Evolutionary conservation across 352 stramenopile species (phyloP), one percentile per base, ranked within the genome.

Genomic region (Blastocystis sp.): DNA sequence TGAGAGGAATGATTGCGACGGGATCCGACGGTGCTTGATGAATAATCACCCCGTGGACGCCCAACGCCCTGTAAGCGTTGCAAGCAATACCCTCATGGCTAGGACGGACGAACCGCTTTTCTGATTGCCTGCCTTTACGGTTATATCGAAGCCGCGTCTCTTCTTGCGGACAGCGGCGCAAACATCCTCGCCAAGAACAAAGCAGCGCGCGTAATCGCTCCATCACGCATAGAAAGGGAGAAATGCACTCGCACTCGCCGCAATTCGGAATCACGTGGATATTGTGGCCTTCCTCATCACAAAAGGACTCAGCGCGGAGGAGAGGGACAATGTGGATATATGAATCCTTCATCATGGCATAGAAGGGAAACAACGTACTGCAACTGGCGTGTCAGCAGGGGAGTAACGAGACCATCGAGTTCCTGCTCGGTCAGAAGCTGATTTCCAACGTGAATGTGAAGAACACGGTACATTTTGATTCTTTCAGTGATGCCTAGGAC

Each of bases 1-100:
- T 19, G 71, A 81, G 61, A 34, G 52, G 19, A 81, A 81, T 64
- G 71, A 81, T 65, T 65, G 71, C 43, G 71, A 81, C 17, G 71
- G 71, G 2, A 81, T 81, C 38, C 45, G 59, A 45, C 71, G 71
- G 2, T 81, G 71, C 61, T 34, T 81, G 7, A 24, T 28, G 10
- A 59, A 24, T 9, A 45, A 45, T 1, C 11, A 81, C 17, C 34
- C 71, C 11, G 17, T 81, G 21, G 71, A 81, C 38, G 45, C 19
- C 21, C 17, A 42, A n/a, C 42, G 45, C 19, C 19, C 54, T 24
- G 71, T 81, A 65, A 11, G 11, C 6, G 24, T 14, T 79, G 3
- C 3, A 57, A 42, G 17, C 11, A 9, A 61, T 64, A 19, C 11
- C 48, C 14, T 52, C 28, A 81, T 14, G n/a, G 17, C 38, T 52